These are phyloP conservation scores for Hanseniaspora uvarum DNA, from an alignment of 1,139 yeast genomes.

Conservation along the genomic window DNA sequence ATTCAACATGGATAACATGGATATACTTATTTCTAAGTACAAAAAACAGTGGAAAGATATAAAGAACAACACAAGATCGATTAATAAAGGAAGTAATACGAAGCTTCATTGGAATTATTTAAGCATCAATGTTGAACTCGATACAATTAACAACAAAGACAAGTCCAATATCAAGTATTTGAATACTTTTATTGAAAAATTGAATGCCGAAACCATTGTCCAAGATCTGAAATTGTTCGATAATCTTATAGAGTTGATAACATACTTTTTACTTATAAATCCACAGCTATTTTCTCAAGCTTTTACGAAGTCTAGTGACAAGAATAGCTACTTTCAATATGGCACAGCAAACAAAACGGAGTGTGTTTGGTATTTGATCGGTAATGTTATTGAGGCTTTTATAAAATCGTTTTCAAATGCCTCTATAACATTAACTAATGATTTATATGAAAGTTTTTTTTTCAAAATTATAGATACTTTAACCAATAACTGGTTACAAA, in stretches of 20 bases:
- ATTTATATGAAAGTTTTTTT: neutral
- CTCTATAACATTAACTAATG: neutral
- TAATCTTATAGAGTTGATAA: conserved; percentile 4
- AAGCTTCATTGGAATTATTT: conserved; percentile 11
- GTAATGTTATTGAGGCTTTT: conserved; percentile 1
- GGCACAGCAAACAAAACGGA: neutral
- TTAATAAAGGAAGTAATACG: neutral
- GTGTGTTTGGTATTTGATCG: conserved; percentile 12
- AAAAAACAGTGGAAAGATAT: conserved; percentile 30
- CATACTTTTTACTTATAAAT: conserved; percentile 10
- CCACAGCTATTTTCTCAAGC: conserved; percentile 4
- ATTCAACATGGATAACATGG: conserved; percentile 12
- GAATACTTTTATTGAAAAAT: neutral
- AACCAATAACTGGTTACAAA: conserved; percentile 14
- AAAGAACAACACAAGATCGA: conserved; percentile 11
- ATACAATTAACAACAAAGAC: neutral
- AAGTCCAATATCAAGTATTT: conserved; percentile 6
- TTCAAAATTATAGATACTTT: neutral
- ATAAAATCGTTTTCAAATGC: neutral
- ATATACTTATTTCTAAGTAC: conserved; percentile 25
- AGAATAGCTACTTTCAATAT: neutral
- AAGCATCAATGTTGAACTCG: neutral
- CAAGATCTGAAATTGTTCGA: conserved; percentile 1
- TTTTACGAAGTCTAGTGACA: neutral
- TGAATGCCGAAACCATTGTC: neutral